These are phyloP conservation scores for Mucor indicus DNA, from an alignment of 371 early-diverging fungal species.

Conservation along the genomic window DNA sequence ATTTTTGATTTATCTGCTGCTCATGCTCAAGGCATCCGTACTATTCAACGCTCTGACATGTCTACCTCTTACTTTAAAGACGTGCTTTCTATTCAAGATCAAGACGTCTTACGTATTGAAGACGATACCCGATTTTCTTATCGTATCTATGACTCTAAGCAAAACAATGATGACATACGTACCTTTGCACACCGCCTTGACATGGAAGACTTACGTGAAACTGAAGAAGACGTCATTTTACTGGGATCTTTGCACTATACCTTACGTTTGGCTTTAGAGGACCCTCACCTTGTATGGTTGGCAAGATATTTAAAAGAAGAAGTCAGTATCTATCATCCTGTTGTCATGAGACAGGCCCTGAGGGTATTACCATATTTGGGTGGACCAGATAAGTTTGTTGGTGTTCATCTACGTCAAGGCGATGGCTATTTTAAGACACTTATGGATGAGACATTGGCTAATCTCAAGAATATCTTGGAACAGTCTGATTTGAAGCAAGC, in stretches of 20 bases:
- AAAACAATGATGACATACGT: conserved; percentile 10
- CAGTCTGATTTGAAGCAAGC: too few relatives aligned
- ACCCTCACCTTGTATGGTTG: conserved; percentile 17
- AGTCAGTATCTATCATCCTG: conserved; percentile 32
- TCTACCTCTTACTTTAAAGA: conserved; percentile 23
- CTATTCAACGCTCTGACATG: conserved; percentile 31
- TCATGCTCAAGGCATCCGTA: conserved; percentile 26
- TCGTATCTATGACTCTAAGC: conserved; percentile 40
- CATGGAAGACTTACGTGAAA: conserved; percentile 28
- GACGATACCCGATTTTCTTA: conserved; percentile 43
- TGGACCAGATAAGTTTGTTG: conserved; percentile 38
- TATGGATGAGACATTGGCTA: conserved; percentile 26
- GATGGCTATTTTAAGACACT: conserved; percentile 39
- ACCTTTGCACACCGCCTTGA: conserved; percentile 28
- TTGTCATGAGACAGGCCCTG: conserved; percentile 26
- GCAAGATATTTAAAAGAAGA: conserved; percentile 23
- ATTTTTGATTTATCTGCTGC: conserved; percentile 36
- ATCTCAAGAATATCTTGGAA: conserved; percentile 24
- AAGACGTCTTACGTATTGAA: conserved; percentile 23
- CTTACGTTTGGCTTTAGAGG: conserved; percentile 25
- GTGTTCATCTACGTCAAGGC: conserved; percentile 50
- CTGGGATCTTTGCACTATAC: conserved; percentile 48
- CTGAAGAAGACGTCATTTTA: conserved; percentile 40
- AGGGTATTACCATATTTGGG: conserved; percentile 33
- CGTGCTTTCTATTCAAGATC: conserved; percentile 7